phyloP scores from a whole-genome alignment of 352 stramenopile species.

The Phytophthora tubulina region DNA sequence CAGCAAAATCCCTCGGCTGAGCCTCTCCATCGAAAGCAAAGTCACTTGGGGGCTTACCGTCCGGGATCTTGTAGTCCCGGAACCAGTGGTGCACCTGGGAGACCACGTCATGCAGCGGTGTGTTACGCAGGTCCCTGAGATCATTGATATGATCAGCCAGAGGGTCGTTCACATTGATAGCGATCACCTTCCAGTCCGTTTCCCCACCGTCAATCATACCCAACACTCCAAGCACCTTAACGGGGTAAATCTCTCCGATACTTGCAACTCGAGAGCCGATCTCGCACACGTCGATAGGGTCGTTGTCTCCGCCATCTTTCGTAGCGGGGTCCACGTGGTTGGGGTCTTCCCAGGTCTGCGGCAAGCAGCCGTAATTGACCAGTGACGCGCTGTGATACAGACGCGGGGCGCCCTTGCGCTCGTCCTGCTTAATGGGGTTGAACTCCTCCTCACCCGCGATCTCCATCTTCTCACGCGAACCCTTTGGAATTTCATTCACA shows the following conservation, averaged over 20 bases:
- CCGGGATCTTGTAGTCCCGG: constrained; percentile 99
- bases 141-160: constrained; percentile 96
- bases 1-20: constrained; percentile 83
- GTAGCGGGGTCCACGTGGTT: constrained; percentile 94
- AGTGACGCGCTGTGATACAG: constrained; percentile 89
- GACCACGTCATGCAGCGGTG: constrained; percentile 77
- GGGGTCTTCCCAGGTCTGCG: constrained; percentile 99
- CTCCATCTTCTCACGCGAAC: constrained; percentile 94
- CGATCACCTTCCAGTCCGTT: constrained; percentile 99
- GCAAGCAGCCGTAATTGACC: constrained; percentile 98
- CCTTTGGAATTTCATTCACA: constrained; percentile 94
- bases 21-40: constrained; percentile 98
- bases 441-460: constrained; percentile 91
- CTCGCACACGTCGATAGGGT: constrained; percentile 99
- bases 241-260: constrained; percentile 94
- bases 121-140: constrained; percentile 87
- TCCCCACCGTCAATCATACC: constrained; percentile 99
- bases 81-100: constrained; percentile 94
- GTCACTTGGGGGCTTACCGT: constrained; percentile 98
- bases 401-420: constrained; percentile 97
- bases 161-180: constrained; percentile 96
- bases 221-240: constrained; percentile 98
- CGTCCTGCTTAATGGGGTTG: constrained; percentile 98
- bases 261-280: constrained; percentile 93
- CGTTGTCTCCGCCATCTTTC: constrained; percentile 95